Base-by-base conservation (phyloP, 345 rosid species). In the Aethionema arabicum region DNA sequence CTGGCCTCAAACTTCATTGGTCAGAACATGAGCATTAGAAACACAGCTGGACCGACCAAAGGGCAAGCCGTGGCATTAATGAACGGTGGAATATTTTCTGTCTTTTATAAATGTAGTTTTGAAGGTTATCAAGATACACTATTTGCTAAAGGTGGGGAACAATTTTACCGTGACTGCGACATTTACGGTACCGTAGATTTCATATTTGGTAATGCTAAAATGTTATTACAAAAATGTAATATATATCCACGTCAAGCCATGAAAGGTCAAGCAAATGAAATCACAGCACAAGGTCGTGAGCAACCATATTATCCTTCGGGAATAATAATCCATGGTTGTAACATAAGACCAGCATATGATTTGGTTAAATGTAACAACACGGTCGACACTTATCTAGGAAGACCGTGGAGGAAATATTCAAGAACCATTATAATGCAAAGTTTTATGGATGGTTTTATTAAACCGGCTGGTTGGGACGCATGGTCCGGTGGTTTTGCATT, bases 401-500 rank as follows among this genome's bases (percentile, higher is more conserved):
- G 95, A 74, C 95, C 88, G 8, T 86, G 95, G 95, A 87, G 82
- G 76, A 68, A 80, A 55, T 85, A 87, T 56, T 84, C 95, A 2
- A 82, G 83, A 38, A 75, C 90, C 0, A 79, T 87, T 7, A 74
- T 67, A 32, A 74, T 84, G 85, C 76, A 79, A 31, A 67, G 47
- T 16, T 76, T 32, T 68, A 45, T 84, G 63, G 87, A 59, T n/a
- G 13, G 66, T 37, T 55, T 74, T 59, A 77, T 87, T 31, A 41
- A 80, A 36, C 81, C 85, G 0, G 76, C 80, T 4, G 95, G 95
- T 5, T 84, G 95, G 95, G 56, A 2, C 0, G 51, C 2, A 7
- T 87, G 91, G 91, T 56, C 32, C 5, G 87, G 77, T 9, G 65
- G 66, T 39, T 79, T 84, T 16, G 91, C 85, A 0, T 44, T 87